Base-by-base conservation (phyloP, 2,329 filamentous ascomycete genomes). In the Corniculantispora saksenae region DNA sequence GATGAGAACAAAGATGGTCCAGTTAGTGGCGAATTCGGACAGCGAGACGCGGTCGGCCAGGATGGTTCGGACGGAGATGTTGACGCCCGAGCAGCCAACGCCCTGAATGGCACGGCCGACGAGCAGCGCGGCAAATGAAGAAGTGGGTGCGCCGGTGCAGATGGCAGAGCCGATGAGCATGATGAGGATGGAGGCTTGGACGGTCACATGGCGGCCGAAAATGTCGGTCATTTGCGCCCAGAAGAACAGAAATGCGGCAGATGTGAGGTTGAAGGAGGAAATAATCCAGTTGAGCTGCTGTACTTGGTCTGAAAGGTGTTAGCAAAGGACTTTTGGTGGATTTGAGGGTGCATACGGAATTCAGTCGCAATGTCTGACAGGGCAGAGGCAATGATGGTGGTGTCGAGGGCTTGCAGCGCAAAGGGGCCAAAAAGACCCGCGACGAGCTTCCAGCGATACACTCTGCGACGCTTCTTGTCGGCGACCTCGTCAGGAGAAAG, bases 281-380 rank as follows among this genome's bases (percentile, higher is more conserved):
- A 89, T 83, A 70, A 90, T 87, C 86, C 86, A 89, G 70, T 87
- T 88, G 1, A 88, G 78, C 69, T 86, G 64, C 23, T 64, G 82
- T 43, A 82, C 77, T 3, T 85, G 72, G 71, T 84, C 72, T 68
- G 81, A 82, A 70, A 89, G 89, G 89, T 38, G 61, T 89, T 89
- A 54, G 81, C 84, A 32, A 12, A 10, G 19, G 29, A 6, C 17
- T 9, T 21, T 6, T 4, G 9, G 27, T 19, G 10, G 27, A 47
- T 15, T 27, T 10, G 8, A 29, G 23, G 3, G 19, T 1, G 55
- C 60, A 5, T 35, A 66, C 64, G 25, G 45, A 66, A 66, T 17
- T 66, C 64, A 3, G 25, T 60, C 17, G 64, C 59, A 23, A 63
- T 63, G 9, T 53, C 27, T 15, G 38, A 51, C 10, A 66, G 54